Percentiles rank a stretch among this genome's conserved stretches.
phyloP scores from a whole-genome alignment of 2,329 filamentous ascomycete species.

The Neonectria punicea region DNA sequence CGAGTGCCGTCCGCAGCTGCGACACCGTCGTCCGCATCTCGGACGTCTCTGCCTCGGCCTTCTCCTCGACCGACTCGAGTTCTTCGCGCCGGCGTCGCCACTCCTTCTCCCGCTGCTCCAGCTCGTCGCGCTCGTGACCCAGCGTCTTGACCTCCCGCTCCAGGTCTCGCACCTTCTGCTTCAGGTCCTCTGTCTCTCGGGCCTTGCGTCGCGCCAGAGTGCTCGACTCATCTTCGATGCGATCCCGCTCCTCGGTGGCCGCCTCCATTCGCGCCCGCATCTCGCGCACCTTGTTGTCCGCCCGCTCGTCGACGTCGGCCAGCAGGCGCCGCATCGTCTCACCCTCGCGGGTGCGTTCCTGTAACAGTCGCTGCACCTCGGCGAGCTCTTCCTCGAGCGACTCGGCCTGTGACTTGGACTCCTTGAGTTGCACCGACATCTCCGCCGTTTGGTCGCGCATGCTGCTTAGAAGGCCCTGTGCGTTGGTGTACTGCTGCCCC shows the following conservation, averaged over 20 bases:
- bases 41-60: slow-evolving; percentile 75
- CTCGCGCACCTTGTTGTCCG: slow-evolving; percentile 84
- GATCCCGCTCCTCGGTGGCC: slow-evolving; percentile 92
- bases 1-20: slow-evolving; percentile 81
- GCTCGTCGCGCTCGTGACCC: slow-evolving; percentile 79
- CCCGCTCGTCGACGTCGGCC: slow-evolving; percentile 84
- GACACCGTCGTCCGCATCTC: slow-evolving; percentile 82
- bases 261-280: slow-evolving; percentile 90
- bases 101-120: slow-evolving; percentile 78
- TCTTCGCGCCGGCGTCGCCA: slow-evolving; percentile 80
- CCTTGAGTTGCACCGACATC: slow-evolving; percentile 90
- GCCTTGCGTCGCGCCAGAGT: slow-evolving; percentile 79
- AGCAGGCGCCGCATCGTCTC: slow-evolving; percentile 94
- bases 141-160: slow-evolving; percentile 80
- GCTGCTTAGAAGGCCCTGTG: slow-evolving; percentile 85
- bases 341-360: slow-evolving; percentile 88
- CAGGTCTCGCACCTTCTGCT: slow-evolving; percentile 79
- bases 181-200: slow-evolving; percentile 88
- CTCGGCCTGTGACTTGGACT: slow-evolving; percentile 83
- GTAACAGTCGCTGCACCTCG: slow-evolving; percentile 86
- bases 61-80: slow-evolving; percentile 76
- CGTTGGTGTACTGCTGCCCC: slow-evolving; percentile 84
- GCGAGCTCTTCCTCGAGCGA: slow-evolving; percentile 91
- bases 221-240: slow-evolving; percentile 89
- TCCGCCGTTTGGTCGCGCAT: slow-evolving; percentile 95